Evolutionary conservation across 2,329 filamentous ascomycete genomes (phyloP), one percentile per base, ranked within the genome.

Genomic region (Zymoseptoria pseudotritici): DNA sequence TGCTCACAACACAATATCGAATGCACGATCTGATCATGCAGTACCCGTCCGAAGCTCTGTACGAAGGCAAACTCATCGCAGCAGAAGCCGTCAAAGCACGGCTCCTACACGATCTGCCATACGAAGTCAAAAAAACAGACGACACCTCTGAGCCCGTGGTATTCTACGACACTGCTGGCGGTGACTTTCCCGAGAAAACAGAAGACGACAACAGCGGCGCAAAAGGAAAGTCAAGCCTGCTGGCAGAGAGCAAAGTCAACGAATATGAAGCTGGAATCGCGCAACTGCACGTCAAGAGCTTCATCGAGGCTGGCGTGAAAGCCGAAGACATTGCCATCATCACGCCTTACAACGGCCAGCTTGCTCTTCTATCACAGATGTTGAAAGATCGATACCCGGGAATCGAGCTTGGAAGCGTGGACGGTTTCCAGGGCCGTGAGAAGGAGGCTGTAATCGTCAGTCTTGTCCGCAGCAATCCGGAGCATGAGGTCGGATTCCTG

Each of bases 21-120:
- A 99, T 99, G 94, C 91, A 99, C 72, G 88, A 96, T 70, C 86
- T 81, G 57, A 97, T 99, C 69, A 97, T 97, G 92, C 83, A 85
- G 6, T 99, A 97, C 69, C 93, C 94, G 0, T 97, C 93, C 0
- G 83, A 89, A 63, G 87, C 93, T 71, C 80, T 97, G 10, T 99
- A 99, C 76, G 90, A 90, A 62, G 84, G 83, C 2, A 87, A 87
- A 68, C 83, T 99, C 1, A 78, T 92, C 2, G 93, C 94, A 0
- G 91, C 89, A 1, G 89, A 93, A 4, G 79, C 80, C 0, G 94
- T 97, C 63, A 89, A 87, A 72, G 77, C 77, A 4, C 84, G 92
- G 17, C 76, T 97, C 6, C 81, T 99, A 8, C 87, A 80, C 56
- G 88, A 91, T 64, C 75, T 99, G 4, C 84, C 87, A 0, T 96